Evolutionary conservation across 1,139 yeast species (phyloP).

Genomic region (Scheffersomyces insectosa): DNA sequence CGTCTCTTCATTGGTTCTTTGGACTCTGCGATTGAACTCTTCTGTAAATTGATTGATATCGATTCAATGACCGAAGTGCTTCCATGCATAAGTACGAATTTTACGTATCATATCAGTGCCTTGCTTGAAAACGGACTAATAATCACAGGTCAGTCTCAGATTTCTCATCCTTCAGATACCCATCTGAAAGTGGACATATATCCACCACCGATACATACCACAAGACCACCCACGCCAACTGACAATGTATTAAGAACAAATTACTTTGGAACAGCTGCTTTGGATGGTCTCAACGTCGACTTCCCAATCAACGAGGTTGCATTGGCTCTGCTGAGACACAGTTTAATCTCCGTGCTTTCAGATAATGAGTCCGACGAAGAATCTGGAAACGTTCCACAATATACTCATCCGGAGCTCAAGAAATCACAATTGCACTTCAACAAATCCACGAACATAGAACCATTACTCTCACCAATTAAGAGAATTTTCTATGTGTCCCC

Average conservation of each 20-base stretch:
- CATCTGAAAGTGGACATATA: constrained; percentile 20
- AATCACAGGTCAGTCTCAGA: constrained; percentile 93
- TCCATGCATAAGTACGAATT: constrained; percentile 83
- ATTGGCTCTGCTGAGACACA: constrained; percentile 22
- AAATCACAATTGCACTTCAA: constrained; percentile 74
- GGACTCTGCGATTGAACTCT: constrained; percentile 79
- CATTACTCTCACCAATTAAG: constrained; percentile 73
- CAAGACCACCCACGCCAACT: constrained; percentile 40
- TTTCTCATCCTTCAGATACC: constrained; percentile 71
- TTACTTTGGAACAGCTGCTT: constrained; percentile 16
- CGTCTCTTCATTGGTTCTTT: constrained; percentile 80
- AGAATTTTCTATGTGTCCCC: constrained; percentile 82
- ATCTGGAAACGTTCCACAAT: constrained; percentile 66
- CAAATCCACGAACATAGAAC: constrained; percentile 52
- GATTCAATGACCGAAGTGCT: constrained; percentile 57
- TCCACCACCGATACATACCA: constrained; percentile 39
- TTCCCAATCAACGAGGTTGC: constrained; percentile 22
- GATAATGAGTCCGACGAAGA: constrained; percentile 38
- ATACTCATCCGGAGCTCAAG: constrained; percentile 76
- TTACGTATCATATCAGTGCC: constrained; percentile 86
- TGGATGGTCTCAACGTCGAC: constrained; percentile 10
- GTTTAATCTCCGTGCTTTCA: constrained; percentile 15
- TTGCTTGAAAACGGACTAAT: constrained; percentile 64
- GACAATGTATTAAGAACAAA: constrained; percentile 14
- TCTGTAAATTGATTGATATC: constrained; percentile 67